A percentile compares a stretch with the other conserved stretches of the same genome.
phyloP scores from a whole-genome alignment of 768 basidiomycete species.

The Psilocybe subaeruginosa region DNA sequence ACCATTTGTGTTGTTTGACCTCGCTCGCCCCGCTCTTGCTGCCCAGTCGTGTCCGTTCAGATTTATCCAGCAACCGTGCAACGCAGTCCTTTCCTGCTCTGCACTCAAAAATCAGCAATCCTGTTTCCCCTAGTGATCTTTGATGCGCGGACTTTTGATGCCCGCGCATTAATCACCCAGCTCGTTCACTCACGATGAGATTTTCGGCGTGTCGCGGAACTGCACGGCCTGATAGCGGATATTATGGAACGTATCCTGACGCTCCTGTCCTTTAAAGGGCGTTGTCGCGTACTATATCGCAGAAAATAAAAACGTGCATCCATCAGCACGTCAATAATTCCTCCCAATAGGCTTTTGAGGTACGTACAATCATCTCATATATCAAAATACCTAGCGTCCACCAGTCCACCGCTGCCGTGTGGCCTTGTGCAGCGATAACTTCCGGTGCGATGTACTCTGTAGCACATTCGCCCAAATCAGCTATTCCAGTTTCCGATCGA shows the following conservation, averaged over 20 bases:
- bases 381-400: slow-evolving; percentile 98
- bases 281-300: slow-evolving; percentile 88
- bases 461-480: slow-evolving; percentile 18
- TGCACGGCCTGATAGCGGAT: slow-evolving; percentile 85
- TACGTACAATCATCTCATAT: slow-evolving; percentile 96
- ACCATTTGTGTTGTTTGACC: slow-evolving; percentile 99
- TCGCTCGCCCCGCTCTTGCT: slow-evolving; percentile 96
- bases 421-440: slow-evolving; percentile 95
- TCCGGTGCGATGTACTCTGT: slow-evolving; percentile 99
- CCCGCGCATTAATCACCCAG: slow-evolving; percentile 29
- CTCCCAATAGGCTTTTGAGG: slow-evolving; percentile 30
- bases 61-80: slow-evolving; percentile 87
- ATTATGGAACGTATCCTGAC: slow-evolving; percentile 95
- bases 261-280: slow-evolving; percentile 96
- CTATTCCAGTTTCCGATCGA: slow-evolving; percentile 21
- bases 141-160: slow-evolving; percentile 28
- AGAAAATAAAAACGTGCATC: slow-evolving; percentile 9
- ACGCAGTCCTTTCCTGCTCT: slow-evolving; percentile 91
- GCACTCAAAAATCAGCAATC: slow-evolving; percentile 29
- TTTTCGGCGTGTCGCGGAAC: slow-evolving; percentile 85
- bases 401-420: slow-evolving; percentile 99
- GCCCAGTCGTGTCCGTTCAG: slow-evolving; percentile 85
- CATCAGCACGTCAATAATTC: slow-evolving; percentile 37
- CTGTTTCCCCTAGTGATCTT: slow-evolving; percentile 18
- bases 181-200: slow-evolving; percentile 41